These are phyloP conservation scores for Neurospora crassa DNA, from an alignment of 2,329 filamentous ascomycete genomes.

Conservation along the genomic window DNA sequence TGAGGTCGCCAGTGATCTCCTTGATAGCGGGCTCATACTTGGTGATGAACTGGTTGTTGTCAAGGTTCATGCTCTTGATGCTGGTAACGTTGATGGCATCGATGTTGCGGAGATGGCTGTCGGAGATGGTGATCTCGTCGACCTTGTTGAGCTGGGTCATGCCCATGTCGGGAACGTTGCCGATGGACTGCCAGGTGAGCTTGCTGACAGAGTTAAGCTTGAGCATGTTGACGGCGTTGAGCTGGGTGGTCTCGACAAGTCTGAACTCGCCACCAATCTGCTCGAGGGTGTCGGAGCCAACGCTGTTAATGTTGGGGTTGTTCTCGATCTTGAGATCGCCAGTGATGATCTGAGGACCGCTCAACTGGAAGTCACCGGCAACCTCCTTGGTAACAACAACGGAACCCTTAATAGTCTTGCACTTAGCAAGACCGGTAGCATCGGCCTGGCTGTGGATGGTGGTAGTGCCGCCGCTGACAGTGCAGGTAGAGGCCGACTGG, in stretches of 20 bases:
- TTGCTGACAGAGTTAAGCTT: slow-evolving; percentile 53
- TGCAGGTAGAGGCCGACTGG: slow-evolving; percentile 24
- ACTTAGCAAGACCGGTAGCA: slow-evolving; percentile 48
- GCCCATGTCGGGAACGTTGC: slow-evolving; percentile 32
- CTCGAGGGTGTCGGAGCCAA: slow-evolving; percentile 52
- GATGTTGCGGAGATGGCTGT: slow-evolving; percentile 74
- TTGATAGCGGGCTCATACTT: slow-evolving; percentile 67
- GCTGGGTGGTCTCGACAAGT: slow-evolving; percentile 56
- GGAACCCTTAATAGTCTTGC: slow-evolving; percentile 59
- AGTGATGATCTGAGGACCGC: slow-evolving; percentile 46
- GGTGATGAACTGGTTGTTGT: slow-evolving; percentile 80
- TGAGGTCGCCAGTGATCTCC: slow-evolving; percentile 62
- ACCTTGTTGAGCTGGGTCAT: slow-evolving; percentile 61
- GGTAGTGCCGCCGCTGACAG: slow-evolving; percentile 22
- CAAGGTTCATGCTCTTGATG: slow-evolving; percentile 68
- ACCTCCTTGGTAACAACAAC: slow-evolving; percentile 53
- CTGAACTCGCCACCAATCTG: slow-evolving; percentile 61
- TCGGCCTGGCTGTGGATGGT: slow-evolving; percentile 57
- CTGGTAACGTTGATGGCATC: slow-evolving; percentile 70
- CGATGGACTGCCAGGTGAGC: slow-evolving; percentile 58
- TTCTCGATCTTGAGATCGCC: slow-evolving; percentile 51
- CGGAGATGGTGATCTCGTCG: slow-evolving; percentile 62
- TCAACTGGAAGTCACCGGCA: slow-evolving; percentile 49
- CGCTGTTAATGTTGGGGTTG: slow-evolving; percentile 48
- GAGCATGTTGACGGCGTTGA: slow-evolving; percentile 59